Evolutionary conservation across 257 asterid genomes (phyloP).

Genomic region (Salvia splendens): DNA sequence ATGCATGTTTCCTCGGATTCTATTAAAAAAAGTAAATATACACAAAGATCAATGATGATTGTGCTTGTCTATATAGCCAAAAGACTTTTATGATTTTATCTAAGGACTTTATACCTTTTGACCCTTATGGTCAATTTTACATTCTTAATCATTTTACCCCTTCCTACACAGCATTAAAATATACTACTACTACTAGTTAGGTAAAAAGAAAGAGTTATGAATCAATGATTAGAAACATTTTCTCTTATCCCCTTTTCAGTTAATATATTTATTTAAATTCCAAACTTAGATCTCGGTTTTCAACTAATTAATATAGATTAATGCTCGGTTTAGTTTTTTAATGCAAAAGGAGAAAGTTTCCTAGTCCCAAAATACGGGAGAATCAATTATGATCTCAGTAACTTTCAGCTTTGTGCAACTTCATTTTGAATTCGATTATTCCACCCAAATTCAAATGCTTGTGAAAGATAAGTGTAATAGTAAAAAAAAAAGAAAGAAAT

Average conservation of each 20-base stretch:
- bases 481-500: too few relatives aligned
- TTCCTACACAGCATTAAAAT: neutral
- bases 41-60: constrained; percentile 6
- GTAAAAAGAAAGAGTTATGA: neutral
- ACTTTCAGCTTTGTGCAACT: too few relatives aligned
- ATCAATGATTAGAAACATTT: neutral
- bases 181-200: neutral
- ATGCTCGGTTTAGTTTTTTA: too few relatives aligned
- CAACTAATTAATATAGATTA: too few relatives aligned
- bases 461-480: too few relatives aligned
- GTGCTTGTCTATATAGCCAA: too few relatives aligned
- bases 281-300: too few relatives aligned
- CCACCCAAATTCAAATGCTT: too few relatives aligned
- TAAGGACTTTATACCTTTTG: constrained; percentile 30
- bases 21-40: constrained; percentile 11
- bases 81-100: neutral
- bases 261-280: neutral
- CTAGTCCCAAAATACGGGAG: too few relatives aligned
- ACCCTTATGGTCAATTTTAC: constrained; percentile 14
- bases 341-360: too few relatives aligned
- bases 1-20: constrained; percentile 24
- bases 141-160: neutral
- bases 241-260: neutral
- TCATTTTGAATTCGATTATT: too few relatives aligned
- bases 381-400: too few relatives aligned